Evolutionary conservation across 768 basidiomycete genomes (phyloP), one percentile per base, ranked within the genome.

Genomic region (Leccinum disarticulatum): DNA sequence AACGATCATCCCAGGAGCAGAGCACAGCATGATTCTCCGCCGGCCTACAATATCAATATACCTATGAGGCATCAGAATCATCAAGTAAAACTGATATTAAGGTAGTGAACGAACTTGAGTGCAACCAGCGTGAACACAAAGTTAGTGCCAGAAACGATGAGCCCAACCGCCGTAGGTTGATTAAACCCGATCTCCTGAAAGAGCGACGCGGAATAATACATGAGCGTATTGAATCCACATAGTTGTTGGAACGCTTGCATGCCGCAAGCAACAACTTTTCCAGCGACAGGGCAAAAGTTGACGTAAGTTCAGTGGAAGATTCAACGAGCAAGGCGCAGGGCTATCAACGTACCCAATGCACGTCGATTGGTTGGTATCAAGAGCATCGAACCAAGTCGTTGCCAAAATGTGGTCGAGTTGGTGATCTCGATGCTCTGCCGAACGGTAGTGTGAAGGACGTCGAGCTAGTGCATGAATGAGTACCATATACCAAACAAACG

Each of bases 161-260:
- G 81, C 1, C 90, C 90, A 30, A 91, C 88, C 0, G 89, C 89
- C 3, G 89, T 91, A 1, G 91, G 87, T 67, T 93, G 87, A 68
- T 88, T 77, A 74, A 93, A 93, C 0, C 91, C 91, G 52, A 93
- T 88, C 62, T 85, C 80, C 64, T 87, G 82, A 77, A 93, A 93
- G 13, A 93, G 79, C 0, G 90, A 90, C 4, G 90, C 87, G 22
- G 87, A 87, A 68, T 87, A 87, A 66, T 82, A 84, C 83, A 86
- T 85, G 59, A 91, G 80, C 0, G 91, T 90, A 66, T 93, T 92
- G 78, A 91, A 92, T 2, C 91, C 91, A 61, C 86, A 92, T 0
- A 93, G 79, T 68, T 93, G 91, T 68, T 94, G 91, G 73, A 86
- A 87, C 0, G 87, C 90, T 75, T 93, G 91, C 73, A 93, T 83